Conservation (phyloP, 805 yeast species). For the Limtongozyma cylindracea region DNA sequence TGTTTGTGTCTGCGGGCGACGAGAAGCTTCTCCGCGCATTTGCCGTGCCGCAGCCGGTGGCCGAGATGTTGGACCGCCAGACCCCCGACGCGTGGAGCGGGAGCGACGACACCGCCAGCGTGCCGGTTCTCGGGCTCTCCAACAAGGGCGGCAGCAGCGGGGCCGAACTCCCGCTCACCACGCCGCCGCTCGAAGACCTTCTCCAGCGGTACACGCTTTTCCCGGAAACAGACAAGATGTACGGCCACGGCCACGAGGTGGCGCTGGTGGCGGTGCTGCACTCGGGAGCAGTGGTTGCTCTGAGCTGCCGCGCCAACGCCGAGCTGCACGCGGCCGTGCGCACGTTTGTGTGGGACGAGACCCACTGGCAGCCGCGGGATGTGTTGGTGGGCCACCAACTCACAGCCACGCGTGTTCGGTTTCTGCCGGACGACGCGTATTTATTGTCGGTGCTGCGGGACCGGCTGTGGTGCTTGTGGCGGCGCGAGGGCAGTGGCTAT, state of each 20-base stretch:
- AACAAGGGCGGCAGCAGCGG: slow-evolving; percentile 56
- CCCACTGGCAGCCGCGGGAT: slow-evolving; percentile 19
- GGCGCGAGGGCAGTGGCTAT: slow-evolving; percentile 28
- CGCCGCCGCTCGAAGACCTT: slow-evolving; percentile 62
- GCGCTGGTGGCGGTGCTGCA: slow-evolving; percentile 53
- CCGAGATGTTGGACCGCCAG: slow-evolving; percentile 21
- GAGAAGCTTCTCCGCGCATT: slow-evolving; percentile 81
- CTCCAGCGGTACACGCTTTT: slow-evolving; percentile 78
- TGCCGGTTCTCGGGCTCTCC: slow-evolving; percentile 85
- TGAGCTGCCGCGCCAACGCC: slow-evolving; percentile 79
- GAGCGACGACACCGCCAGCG: too few relatives aligned
- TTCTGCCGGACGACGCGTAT: slow-evolving; percentile 40
- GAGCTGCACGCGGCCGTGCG: slow-evolving; percentile 71
- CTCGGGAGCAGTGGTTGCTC: slow-evolving; percentile 39
- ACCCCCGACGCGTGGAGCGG: slow-evolving; percentile 51
- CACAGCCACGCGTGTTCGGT: slow-evolving; percentile 65
- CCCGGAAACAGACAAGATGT: slow-evolving; percentile 86
- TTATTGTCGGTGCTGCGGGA: slow-evolving; percentile 73
- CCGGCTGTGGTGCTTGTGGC: slow-evolving; percentile 40
- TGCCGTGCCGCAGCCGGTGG: slow-evolving; percentile 66
- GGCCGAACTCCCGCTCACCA: slow-evolving; percentile 9
- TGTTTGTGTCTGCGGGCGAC: slow-evolving; percentile 85
- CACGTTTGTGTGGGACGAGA: slow-evolving; percentile 34
- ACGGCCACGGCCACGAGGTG: slow-evolving; percentile 95
- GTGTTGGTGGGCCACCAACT: slow-evolving; percentile 46